Evolutionary conservation across 208 protist species (phyloP), one percentile per base, ranked within the genome.

Genomic region (Leishmania gerbilli): DNA sequence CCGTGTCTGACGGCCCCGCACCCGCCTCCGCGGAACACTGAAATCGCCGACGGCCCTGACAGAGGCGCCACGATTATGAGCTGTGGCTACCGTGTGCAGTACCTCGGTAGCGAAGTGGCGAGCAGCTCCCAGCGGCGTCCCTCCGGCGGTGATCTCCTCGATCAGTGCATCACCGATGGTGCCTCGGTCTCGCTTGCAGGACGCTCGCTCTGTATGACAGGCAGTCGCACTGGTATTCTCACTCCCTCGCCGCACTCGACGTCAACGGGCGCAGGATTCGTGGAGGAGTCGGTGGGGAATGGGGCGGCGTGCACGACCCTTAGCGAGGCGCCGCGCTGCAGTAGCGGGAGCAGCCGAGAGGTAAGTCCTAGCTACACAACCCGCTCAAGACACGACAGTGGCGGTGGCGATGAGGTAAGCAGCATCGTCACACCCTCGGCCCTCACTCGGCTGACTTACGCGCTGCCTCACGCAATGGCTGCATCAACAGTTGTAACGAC

Each of bases 331-430:
- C 51, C 51, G 19, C 47, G 4, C 31, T 21, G 53, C 72, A 58
- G 72, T 27, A 58, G 53, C 53, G 51, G 72, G 13, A 58, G 72
- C 74, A 47, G 56, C 37, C 49, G 11, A 40, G 74, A 6, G 7
- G 74, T 31, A n/a, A 67, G 74, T 47, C 49, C 72, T n/a, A 56
- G 47, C 8, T 34, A 42, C 51, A 40, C 72, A 19, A 9, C 11
- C 21, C 49, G 34, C 72, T 62, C 31, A 56, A 31, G 45, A 2
- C 72, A 76, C 1, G 72, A 76, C 62, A 65, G 76, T n/a, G 27
- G 76, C 64, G 64, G 76, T 72, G 76, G 60, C 21, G 76, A 55
- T 65, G 62, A 58, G 34, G 34, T 19, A 31, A 77, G 7, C 74
- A 77, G 56, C 56, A 65, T 9, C 21, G 37, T 65, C 34, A n/a